Evolutionary conservation across 345 rosid species (phyloP), one percentile per base, ranked within the genome.

Genomic region (Salix dunnii): DNA sequence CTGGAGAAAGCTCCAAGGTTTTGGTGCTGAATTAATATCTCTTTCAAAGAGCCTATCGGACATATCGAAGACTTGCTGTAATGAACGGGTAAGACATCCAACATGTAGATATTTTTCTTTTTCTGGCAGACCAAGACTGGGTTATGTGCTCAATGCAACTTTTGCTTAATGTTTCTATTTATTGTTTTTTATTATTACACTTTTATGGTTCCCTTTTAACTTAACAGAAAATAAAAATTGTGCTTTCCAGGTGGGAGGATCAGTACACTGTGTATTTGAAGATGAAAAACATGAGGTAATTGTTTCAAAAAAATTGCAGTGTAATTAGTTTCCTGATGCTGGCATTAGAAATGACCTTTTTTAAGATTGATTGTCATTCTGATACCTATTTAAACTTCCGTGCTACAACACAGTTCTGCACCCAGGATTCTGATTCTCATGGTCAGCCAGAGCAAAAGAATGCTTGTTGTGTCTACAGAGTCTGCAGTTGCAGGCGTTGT

Each of bases 1-100:
- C 11, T 78, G 81, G 81, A 73, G 72, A 75, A 90, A 89, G 64
- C 82, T 96, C 74, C 86, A 90, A 75, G 87, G 67, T 17, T 74
- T 92, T 80, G 98, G 97, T 72, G 81, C 84, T 62, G 92, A 90
- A 85, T 85, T 96, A 84, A 79, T 85, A 66, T 87, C 91, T 75
- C 89, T 93, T 62, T 85, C 97, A 63, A 89, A 85, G 80, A 81
- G 88, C 71, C 94, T 96, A 27, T 77, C 86, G 42, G 93, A 90
- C 79, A 55, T 91, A 65, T 86, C 99, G 79, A 82, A 60, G 79
- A 55, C 81, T 38, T 84, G 86, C 70, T 91, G 67, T 76, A 71
- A 74, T 43, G 88, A 84, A 79, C 91, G 89, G 87, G 98, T 96
- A 87, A 78, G 87, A 63, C 58, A 77, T 20, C 10, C 71, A 38